Evolutionary conservation across 805 yeast genomes (phyloP), one percentile per base, ranked within the genome.

Genomic region (Diddensiella santjacobensis): DNA sequence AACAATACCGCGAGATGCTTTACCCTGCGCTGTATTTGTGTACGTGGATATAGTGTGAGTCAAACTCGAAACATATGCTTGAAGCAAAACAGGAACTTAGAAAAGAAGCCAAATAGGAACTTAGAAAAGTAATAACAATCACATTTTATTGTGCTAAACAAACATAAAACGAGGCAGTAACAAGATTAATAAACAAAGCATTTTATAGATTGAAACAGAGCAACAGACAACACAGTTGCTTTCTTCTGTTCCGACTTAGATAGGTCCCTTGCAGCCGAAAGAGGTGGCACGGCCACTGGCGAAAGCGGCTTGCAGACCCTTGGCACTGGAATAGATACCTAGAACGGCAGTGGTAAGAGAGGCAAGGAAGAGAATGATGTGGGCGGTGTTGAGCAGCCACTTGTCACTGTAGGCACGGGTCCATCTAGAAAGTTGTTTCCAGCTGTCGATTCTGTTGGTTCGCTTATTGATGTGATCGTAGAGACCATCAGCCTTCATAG

Each of bases 341-440:
- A 64, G 53, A 22, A 58, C 64, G 20, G 62, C 63, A 30, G 63
- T 55, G 20, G 66, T 60, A 18, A 64, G 59, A 22, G 66, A 58
- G 23, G 67, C 67, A 5, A 67, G 55, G 54, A 62, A 57, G 38
- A 66, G 47, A 22, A 61, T 11, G 19, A 64, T 55, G 41, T 58
- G 44, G 42, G 49, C 41, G 15, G 51, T 33, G 47, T 65, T 59
- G 45, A 47, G 43, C 38, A 42, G 30, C 49, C 59, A 58, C 20
- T 64, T 61, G 18, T 50, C 48, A 29, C 37, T 37, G 35, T 58
- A 33, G 4, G 61, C 71, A 42, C 71, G 65, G 48, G 47, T 54
- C 71, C 71, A 67, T 38, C 73, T 66, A 17, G 71, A 62, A 50
- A 47, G 49, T 47, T 49, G 51, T 52, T 40, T 60, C 71, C 62